Base-by-base conservation (phyloP, 441 rosid species). In the California macrophylla region DNA sequence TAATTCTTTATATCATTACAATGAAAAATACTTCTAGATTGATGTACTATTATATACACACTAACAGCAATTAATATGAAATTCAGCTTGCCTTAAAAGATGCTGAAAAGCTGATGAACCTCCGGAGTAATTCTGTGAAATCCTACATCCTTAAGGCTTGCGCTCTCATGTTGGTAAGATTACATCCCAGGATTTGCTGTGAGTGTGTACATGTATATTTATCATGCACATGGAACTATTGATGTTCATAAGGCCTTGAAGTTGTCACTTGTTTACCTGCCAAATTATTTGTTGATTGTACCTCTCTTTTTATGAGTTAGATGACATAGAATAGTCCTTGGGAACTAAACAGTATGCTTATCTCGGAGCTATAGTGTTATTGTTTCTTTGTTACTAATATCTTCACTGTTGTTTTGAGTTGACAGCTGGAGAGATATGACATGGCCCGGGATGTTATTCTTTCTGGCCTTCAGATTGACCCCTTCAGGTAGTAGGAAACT, bases 31-130 rank as follows among this genome's bases (percentile, higher is more conserved):
- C 28, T 62, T 32, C 66, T 13, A 28, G 28, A 23, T 52, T 77
- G 12, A 52, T 63, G 3, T 9, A 66, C 66, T 25, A 66, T 69
- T 30, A 58, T 64, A n/a, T 72, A 34, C 66, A 21, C 66, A 70
- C 72, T 66, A 21, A 63, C 30, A 72, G 58, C 56, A 66, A 13
- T 40, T 15, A 66, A 25, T 52, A 75, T 54, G 9, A 71, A 6
- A 75, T 86, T 76, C 86, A 91, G 98, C 97, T 94, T 77, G 97
- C 98, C 45, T 77, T 87, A 13, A 94, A 90, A 82, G 99, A 94
- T 85, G 96, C 99, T 34, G 97, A 90, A 71, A 94, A 85, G 85
- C 79, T 92, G 71, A 78, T 78, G 75, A 80, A 71, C 66, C 81
- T 90, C 58, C 83, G 68, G 76, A 82, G 70, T 66, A 83, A 79